Base-by-base conservation (phyloP, 1,284 basidiomycete species). In the Apiotrichum porosum region DNA sequence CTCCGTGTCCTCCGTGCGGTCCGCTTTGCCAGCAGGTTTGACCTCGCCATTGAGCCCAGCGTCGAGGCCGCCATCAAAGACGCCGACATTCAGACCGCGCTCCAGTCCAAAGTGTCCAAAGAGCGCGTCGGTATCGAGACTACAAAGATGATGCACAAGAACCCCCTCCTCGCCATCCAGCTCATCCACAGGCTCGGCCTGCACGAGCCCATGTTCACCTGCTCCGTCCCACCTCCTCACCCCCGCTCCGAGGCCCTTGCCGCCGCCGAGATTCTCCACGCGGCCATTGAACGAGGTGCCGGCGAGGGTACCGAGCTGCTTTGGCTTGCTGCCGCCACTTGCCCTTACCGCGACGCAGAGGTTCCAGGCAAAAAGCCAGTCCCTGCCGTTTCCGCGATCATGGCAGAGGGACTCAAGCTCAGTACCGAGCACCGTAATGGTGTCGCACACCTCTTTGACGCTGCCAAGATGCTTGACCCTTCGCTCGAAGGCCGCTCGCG, bases 101-200 rank as follows among this genome's bases (percentile, higher is more conserved):
- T 97, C 10, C 73, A 81, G 4, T 77, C 76, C 3, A 93, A 94
- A 69, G 87, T 97, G 33, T 86, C 86, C 38, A 81, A 86, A 50
- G 92, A 95, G 72, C 81, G 92, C n/a, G 81, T 91, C 9, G 91
- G 91, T 0, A 86, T 86, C 56, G 92, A 97, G 67, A 63, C 93
- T 6, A 81, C 84, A 54, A 97, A 95, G 68, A 95, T 94, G 87
- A 78, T 95, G 63, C 83, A 84, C 21, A 79, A 78, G 15, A 80
- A 88, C 64, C 89, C 92, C 0, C 66, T 88, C 5, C 77, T 76
- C n/a, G 79, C 89, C 2, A 79, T 92, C 34, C 73, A 81, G 54
- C 76, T 90, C 30, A 87, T 95, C 45, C 72, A 84, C 51, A 70
- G 79, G 6, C 77, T 93, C 5, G 78, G 77, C 3, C 76, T 95